Percentiles rank a stretch among this genome's conserved stretches.
Evolutionary conservation across 1,284 basidiomycete species (phyloP).

Genomic region (Heliocybe sulcata): DNA sequence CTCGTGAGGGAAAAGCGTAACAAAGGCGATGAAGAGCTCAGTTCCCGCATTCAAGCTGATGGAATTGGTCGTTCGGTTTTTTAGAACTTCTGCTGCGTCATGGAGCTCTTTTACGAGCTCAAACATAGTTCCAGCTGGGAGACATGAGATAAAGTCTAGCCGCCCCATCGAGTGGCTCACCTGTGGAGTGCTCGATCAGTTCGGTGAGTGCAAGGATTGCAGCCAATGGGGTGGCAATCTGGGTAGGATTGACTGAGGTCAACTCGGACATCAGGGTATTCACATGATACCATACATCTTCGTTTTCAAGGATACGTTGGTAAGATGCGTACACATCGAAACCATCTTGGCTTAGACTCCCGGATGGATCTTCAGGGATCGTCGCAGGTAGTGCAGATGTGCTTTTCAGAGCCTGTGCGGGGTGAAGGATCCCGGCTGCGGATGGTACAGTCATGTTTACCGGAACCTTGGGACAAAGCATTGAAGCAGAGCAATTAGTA

Average conservation of each 20-base stretch:
- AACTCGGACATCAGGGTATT: not conserved
- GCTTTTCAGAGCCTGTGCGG: not conserved
- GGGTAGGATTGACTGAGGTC: slow-evolving; percentile 2
- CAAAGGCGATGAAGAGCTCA: slow-evolving; percentile 85
- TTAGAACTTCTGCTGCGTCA: slow-evolving; percentile 64
- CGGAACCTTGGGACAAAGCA: not conserved
- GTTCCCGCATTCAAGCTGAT: slow-evolving; percentile 87
- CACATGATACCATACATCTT: slow-evolving; percentile 36
- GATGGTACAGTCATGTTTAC: not conserved
- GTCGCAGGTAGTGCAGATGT: not conserved
- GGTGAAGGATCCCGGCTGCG: not conserved
- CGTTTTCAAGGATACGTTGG: slow-evolving; percentile 44
- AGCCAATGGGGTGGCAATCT: slow-evolving; percentile 84
- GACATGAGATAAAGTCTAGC: slow-evolving; percentile 8
- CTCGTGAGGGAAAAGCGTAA: slow-evolving; percentile 80
- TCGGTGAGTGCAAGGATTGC: slow-evolving; percentile 80
- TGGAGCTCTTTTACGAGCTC: slow-evolving; percentile 83
- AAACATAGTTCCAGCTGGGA: slow-evolving; percentile 77
- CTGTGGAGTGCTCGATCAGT: slow-evolving; percentile 67
- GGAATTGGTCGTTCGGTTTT: slow-evolving; percentile 62
- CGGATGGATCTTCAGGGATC: slow-evolving; percentile 1
- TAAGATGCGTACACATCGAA: slow-evolving; percentile 58
- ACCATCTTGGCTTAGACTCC: slow-evolving; percentile 2
- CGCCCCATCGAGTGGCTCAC: slow-evolving; percentile 28
- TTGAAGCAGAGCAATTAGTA: not conserved